Evolutionary conservation across 805 yeast genomes (phyloP), one percentile per base, ranked within the genome.

Genomic region (Lachancea meyersii): DNA sequence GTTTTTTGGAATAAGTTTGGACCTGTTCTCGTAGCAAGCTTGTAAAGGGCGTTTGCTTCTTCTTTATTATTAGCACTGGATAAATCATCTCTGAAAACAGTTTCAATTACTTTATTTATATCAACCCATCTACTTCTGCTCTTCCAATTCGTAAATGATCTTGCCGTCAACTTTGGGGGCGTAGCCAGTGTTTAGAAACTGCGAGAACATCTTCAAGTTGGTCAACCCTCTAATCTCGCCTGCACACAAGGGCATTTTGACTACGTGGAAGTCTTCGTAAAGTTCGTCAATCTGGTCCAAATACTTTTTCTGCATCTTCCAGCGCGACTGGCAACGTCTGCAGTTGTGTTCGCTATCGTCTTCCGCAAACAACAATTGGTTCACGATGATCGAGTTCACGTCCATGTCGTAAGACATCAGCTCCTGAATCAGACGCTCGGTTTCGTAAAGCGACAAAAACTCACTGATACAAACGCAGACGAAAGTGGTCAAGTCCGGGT

Each of bases 381-480:
- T 93, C 41, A 94, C 95, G 49, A 93, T 89, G 57, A 93, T 93
- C 30, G 96, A 84, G 65, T 88, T 91, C 49, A 94, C 96, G 65
- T 93, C 99, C 82, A 93, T 93, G 52, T 88, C 85, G 67, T 86
- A 93, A 42, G 91, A 80, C 67, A 88, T 83, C 63, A 93, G 77
- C 64, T 93, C 99, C 70, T 93, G 99, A 53, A 93, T 86, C 80
- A 93, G 78, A 69, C 99, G 81, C 69, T 93, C 99, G 16, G 97
- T 91, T 67, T 93, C 99, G 65, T 93, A 93, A 37, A 93, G 72
- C 1, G 97, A 89, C 60, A 93, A 73, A 67, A 93, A 93, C 69
- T 93, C 99, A 38, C 97, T 87, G 52, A 93, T 93, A 68, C 99
- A 93, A 34, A 93, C 98, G 68, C 97, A 93, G 24, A 93, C 85